These are phyloP conservation scores for Knoxia roxburghii DNA, from an alignment of 257 asterid species.

Conservation along the genomic window DNA sequence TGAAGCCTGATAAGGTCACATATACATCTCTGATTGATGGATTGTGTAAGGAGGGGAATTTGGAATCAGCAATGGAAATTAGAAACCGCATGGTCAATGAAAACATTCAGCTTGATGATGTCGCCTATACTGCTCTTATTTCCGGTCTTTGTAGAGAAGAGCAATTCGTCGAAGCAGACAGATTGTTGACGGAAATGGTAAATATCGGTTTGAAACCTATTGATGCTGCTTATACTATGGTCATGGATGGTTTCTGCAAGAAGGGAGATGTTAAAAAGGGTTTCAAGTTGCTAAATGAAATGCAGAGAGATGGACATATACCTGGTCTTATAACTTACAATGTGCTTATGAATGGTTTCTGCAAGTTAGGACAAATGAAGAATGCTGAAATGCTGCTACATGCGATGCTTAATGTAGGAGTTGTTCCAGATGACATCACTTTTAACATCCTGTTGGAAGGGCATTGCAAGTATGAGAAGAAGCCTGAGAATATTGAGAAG, in stretches of 20 bases:
- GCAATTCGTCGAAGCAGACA: slow-evolving; percentile 48
- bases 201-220: slow-evolving; percentile 46
- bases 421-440: slow-evolving; percentile 78
- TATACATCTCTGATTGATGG: slow-evolving; percentile 72
- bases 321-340: slow-evolving; percentile 69
- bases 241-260: slow-evolving; percentile 65
- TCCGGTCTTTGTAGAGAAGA: slow-evolving; percentile 67
- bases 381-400: slow-evolving; percentile 70
- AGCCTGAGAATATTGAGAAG: slow-evolving; percentile 35
- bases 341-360: slow-evolving; percentile 73
- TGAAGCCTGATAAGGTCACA: slow-evolving; percentile 82
- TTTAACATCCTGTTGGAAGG: slow-evolving; percentile 77
- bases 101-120: slow-evolving; percentile 52
- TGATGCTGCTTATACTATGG: slow-evolving; percentile 59
- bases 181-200: slow-evolving; percentile 57
- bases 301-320: slow-evolving; percentile 60
- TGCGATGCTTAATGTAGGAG: slow-evolving; percentile 77
- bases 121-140: slow-evolving; percentile 66
- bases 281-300: slow-evolving; percentile 56
- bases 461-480: slow-evolving; percentile 48
- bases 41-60: slow-evolving; percentile 66
- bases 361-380: slow-evolving; percentile 81
- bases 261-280: slow-evolving; percentile 68
- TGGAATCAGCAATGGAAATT: slow-evolving; percentile 48
- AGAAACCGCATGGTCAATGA: slow-evolving; percentile 47